These are phyloP conservation scores for Sanguinoderma infundibulare DNA, from an alignment of 1,284 basidiomycete species.

Conservation along the genomic window DNA sequence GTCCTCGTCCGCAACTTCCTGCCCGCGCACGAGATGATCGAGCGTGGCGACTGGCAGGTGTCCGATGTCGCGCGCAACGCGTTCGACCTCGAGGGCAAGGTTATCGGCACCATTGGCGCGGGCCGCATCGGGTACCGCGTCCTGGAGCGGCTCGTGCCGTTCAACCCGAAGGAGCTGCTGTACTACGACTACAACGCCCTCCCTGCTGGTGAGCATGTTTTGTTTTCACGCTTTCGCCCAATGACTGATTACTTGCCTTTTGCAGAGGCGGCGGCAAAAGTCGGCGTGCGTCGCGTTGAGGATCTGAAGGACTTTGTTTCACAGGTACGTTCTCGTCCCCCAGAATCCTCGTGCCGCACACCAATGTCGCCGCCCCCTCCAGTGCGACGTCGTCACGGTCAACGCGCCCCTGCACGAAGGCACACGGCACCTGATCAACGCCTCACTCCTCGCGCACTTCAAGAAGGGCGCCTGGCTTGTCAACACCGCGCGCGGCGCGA, in stretches of 20 bases:
- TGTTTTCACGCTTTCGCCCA: not conserved
- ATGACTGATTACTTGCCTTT: constrained; percentile 43
- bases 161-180: constrained; percentile 89
- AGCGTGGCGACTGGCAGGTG: constrained; percentile 85
- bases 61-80: constrained; percentile 81
- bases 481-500: constrained; percentile 94
- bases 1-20: constrained; percentile 88
- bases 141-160: constrained; percentile 84
- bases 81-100: constrained; percentile 91
- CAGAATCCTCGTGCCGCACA: not conserved
- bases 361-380: constrained; percentile 22
- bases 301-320: constrained; percentile 86
- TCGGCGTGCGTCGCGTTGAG: constrained; percentile 79
- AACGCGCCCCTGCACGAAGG: constrained; percentile 93
- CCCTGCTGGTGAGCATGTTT: constrained; percentile 53
- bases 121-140: constrained; percentile 93
- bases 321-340: constrained; percentile 37
- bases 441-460: constrained; percentile 85
- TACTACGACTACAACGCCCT: constrained; percentile 93
- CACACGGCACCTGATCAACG: constrained; percentile 81
- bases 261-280: constrained; percentile 70
- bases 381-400: constrained; percentile 82
- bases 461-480: constrained; percentile 91
- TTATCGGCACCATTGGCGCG: constrained; percentile 87
- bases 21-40: constrained; percentile 85